Base-by-base conservation (phyloP, 148 eudicot genomes). In the Silene latifolia region DNA sequence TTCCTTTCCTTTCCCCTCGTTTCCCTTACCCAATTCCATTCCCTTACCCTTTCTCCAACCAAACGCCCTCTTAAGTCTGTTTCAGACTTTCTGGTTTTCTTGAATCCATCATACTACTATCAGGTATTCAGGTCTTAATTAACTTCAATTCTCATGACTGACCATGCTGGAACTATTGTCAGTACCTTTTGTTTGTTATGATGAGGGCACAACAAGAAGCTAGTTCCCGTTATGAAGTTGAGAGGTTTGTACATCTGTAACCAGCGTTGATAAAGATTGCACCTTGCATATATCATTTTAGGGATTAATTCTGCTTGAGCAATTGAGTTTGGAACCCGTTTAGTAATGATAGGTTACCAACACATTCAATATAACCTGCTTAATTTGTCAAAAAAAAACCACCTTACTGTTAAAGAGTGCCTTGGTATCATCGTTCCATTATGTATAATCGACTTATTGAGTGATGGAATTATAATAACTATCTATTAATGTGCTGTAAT, bases 401-500 rank as follows among this genome's bases (percentile, higher is more conserved):
- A 0, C 44, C 9, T 39, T 39, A 3, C 44, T 39, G 44, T 4
- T 2, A 32, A 32, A 0, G 35, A 39, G 44, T 7, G 44, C 9
- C 44, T 39, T 39, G 44, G 44, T 39, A 39, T 39, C 8, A 39
- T 39, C 8, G 44, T 6, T 39, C 8, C 44, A 39, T 39, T 72
- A 59, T 10, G 14, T 57, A 17, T 19, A 57, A 32, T n/a, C n/a
- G n/a, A n/a, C n/a, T n/a, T n/a, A n/a, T 11, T 24, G 58, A 46
- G 2, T 15, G 67, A 42, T 65, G 18, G 7, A 15, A 17, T 10
- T 32, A 14, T 7, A n/a, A 10, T 14, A n/a, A 14, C 18, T 25
- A n/a, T n/a, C n/a, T 24, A 53, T 63, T 10, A n/a, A n/a, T 59
- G 51, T 73, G 53, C 27, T 74, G n/a, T 32, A 18, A 51, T 84